These are phyloP conservation scores for Quercus berberidifolia DNA, from an alignment of 306 rosid genomes.

Conservation along the genomic window DNA sequence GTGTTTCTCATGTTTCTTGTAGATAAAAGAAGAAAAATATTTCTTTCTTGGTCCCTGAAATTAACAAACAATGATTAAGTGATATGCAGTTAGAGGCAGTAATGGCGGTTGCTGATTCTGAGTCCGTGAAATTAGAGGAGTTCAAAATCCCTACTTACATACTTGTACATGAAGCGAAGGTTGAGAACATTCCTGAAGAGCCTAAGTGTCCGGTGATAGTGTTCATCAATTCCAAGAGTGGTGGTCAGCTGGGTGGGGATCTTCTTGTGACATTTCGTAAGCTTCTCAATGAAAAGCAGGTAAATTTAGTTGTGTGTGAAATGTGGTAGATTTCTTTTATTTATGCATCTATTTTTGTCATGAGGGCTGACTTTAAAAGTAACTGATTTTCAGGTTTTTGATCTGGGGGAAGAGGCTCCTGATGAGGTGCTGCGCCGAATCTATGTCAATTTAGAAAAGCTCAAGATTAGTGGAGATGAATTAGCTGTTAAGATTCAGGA, in stretches of 20 bases:
- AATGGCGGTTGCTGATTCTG: conserved; percentile 37
- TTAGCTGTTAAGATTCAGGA: conserved; percentile 47
- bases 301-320: neutral
- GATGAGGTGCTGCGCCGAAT: conserved; percentile 61
- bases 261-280: conserved; percentile 56
- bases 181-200: conserved; percentile 13
- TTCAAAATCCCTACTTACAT: conserved; percentile 72
- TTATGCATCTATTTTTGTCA: neutral
- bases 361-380: conserved; percentile 19
- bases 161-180: conserved; percentile 43
- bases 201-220: conserved; percentile 75
- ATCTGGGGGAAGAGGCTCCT: conserved; percentile 82
- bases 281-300: conserved; percentile 73
- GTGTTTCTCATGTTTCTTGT: neutral
- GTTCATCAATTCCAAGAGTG: conserved; percentile 87
- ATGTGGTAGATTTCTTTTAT: neutral
- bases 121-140: conserved; percentile 31
- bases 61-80: neutral
- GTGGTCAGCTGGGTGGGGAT: conserved; percentile 95
- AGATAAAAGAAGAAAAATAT: neutral
- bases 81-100: conserved; percentile 29
- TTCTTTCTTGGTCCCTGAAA: neutral
- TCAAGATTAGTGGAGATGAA: conserved; percentile 52
- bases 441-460: conserved; percentile 58
- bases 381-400: conserved; percentile 62